Evolutionary conservation across 169 alveolate genomes (phyloP), one percentile per base, ranked within the genome.

Genomic region (Cryptosporidium sp.): DNA sequence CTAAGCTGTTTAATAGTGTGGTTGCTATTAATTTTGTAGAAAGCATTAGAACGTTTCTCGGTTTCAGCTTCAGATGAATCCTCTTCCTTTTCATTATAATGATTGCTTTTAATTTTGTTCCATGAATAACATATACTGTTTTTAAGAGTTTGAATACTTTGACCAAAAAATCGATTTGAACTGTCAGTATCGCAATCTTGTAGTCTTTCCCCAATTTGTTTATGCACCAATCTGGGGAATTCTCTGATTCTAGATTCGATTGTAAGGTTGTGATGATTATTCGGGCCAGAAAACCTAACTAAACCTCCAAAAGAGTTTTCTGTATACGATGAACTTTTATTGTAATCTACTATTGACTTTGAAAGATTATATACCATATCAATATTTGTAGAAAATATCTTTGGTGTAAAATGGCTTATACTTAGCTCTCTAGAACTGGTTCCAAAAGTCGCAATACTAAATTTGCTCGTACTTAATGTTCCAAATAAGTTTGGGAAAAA

Each of bases 301-400:
- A 29, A 60, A 42, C 89, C 62, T 42, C 89, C 89, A 48, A 80
- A 65, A n/a, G 72, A 80, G 56, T 42, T 80, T 26, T 80, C 75
- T 4, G 68, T 61, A 37, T 37, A 80, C 5, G 67, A 16, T 26
- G 89, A 67, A 14, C 75, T 80, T 39, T 12, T 60, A 9, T 21
- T 73, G 16, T 80, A 31, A 48, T 80, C 75, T 31, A 80, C 48
- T 1, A 21, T 23, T 16, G 72, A 44, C 12, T 62, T 80, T 31
- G 56, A 80, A 21, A 80, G 26, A 80, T 33, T 61, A 31, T 80
- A 80, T n/a, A 33, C 18, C 89, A 80, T 80, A 80, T 80, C 62
- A 51, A 80, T 18, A 26, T 80, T 48, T 10, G 89, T 62, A 16
- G 45, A 31, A 10, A 80, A 67, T 37, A 80, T 61, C 21, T n/a